Evolutionary conservation across 2,329 filamentous ascomycete species (phyloP), one percentile per base, ranked within the genome.

Genomic region (Alternaria triticina): DNA sequence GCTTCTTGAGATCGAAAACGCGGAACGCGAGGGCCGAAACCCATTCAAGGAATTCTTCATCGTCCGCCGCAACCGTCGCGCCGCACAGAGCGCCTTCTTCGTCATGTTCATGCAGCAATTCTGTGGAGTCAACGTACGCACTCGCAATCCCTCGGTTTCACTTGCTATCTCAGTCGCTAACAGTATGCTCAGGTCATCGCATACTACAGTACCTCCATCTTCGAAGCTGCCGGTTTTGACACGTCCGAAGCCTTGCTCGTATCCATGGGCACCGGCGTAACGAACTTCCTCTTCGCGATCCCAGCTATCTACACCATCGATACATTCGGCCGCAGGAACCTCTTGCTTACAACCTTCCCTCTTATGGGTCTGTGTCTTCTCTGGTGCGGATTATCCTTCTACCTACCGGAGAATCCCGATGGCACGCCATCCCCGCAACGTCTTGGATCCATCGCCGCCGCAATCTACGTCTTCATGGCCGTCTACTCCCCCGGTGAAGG

Each of bases 321-420:
- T 52, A 75, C 81, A 9, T 81, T 82, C 44, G 82, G 82, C 8
- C 79, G 83, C 3, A 75, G 82, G 23, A 83, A 80, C 47, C 66
- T 84, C 5, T 80, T 75, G 28, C 78, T 83, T 1, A 80, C 80
- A 33, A 85, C 83, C 1, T 84, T 84, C 71, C 83, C 83, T 0
- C 65, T 82, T 3, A 84, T 85, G 83, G 82, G 78, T 7, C 73
- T 83, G 30, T 77, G 79, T 71, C 77, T 68, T 28, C 67, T 67
- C 23, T 71, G 72, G 64, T 72, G 74, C 54, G 74, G 74, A 7
- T 61, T 77, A 49, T 74, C 72, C 4, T 77, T 76, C 47, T 76
- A 65, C 60, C 59, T 77, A 6, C 74, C 74, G 3, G 12, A 52
- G 8, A 44, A 68, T 12, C 59, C 67, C 3, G 61, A 62, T 36